Conservation (phyloP, 352 stramenopile genomes). For the Pythium coloratum region DNA sequence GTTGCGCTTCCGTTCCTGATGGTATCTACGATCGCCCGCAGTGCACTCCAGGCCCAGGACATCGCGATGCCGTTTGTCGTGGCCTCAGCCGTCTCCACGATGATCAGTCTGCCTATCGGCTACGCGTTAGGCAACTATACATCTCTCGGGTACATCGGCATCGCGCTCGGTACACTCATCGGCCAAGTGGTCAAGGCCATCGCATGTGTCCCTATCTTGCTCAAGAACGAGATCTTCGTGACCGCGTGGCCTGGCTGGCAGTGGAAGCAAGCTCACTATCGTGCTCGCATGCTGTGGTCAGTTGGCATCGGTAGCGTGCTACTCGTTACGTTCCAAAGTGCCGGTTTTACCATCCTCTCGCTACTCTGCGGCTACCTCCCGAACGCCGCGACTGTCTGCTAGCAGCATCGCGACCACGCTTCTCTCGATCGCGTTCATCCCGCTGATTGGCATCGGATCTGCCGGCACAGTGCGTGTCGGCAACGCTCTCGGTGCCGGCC, state of each 20-base stretch:
- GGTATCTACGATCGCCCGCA: constrained; percentile 34
- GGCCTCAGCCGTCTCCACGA: constrained; percentile 25
- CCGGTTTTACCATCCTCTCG: constrained; percentile 46
- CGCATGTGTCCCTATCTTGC: constrained; percentile 33
- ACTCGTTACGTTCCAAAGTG: constrained; percentile 49
- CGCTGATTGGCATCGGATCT: constrained; percentile 47
- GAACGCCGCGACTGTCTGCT: constrained; percentile 42
- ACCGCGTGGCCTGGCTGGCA: constrained; percentile 33
- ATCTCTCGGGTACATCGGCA: constrained; percentile 36
- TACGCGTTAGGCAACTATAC: constrained; percentile 45
- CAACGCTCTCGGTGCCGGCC: constrained; percentile 54
- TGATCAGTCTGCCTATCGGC: constrained; percentile 22
- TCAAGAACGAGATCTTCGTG: constrained; percentile 32
- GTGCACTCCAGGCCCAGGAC: constrained; percentile 46
- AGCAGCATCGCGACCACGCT: constrained; percentile 56
- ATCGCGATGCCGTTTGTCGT: constrained; percentile 36
- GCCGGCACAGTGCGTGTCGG: constrained; percentile 54
- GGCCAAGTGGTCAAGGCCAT: constrained; percentile 32
- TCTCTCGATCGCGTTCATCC: constrained; percentile 48
- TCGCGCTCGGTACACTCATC: constrained; percentile 34
- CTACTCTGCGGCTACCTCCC: constrained; percentile 54
- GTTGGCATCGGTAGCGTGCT: constrained; percentile 46
- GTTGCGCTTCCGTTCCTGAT: constrained; percentile 31
- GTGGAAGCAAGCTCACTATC: constrained; percentile 15
- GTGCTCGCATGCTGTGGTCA: constrained; percentile 12